phyloP scores from a whole-genome alignment of 495 filamentous ascomycete genomes.

The Thermochaetoides thermophila region DNA sequence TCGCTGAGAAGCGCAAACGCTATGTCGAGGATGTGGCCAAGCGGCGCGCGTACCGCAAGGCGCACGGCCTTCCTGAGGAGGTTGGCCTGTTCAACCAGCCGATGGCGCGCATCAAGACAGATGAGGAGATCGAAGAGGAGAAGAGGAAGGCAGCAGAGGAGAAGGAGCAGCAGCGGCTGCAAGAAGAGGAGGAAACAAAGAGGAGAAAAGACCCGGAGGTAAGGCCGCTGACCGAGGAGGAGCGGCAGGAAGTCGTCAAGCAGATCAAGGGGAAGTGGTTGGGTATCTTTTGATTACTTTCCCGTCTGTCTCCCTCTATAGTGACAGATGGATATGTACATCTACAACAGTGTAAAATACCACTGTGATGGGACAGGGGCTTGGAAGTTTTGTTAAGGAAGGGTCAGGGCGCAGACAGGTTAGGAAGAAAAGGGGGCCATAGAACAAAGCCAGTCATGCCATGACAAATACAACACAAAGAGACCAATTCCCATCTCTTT shows the following conservation, averaged over 20 bases:
- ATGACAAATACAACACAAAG: too few relatives aligned
- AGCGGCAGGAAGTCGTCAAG: slow-evolving; percentile 3
- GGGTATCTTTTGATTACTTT: slow-evolving; percentile 26
- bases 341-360: background rate
- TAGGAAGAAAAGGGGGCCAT: too few relatives aligned
- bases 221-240: slow-evolving; percentile 5
- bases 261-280: slow-evolving; percentile 26
- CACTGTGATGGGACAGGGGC: too few relatives aligned
- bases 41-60: slow-evolving; percentile 61
- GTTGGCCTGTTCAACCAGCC: slow-evolving; percentile 18
- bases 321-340: slow-evolving; percentile 1
- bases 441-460: too few relatives aligned
- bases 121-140: slow-evolving; percentile 4
- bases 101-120: slow-evolving; percentile 6
- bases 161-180: background rate
- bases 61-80: slow-evolving; percentile 60
- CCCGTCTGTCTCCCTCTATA: background rate
- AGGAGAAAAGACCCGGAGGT: background rate
- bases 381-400: too few relatives aligned
- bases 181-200: background rate
- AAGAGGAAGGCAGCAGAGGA: slow-evolving; percentile 1
- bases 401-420: too few relatives aligned
- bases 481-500: background rate
- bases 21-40: slow-evolving; percentile 68
- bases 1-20: slow-evolving; percentile 48